A percentile compares a stretch with the other conserved stretches of the same genome.
phyloP scores from a whole-genome alignment of 192 early-diverging fungal genomes.

The Diversispora epigaea region DNA sequence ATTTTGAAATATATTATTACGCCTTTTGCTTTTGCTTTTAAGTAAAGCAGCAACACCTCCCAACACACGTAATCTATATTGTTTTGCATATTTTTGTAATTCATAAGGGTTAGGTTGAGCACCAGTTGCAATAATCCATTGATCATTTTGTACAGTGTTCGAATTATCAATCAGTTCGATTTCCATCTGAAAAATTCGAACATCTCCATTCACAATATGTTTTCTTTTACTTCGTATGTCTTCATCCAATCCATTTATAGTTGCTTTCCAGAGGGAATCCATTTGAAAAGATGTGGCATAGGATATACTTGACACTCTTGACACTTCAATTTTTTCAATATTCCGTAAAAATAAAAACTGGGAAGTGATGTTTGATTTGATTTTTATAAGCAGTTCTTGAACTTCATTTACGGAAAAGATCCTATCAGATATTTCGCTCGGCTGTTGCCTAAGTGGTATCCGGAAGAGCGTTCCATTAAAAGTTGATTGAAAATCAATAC shows the following conservation, averaged over 20 bases:
- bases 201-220: neutral
- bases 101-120: too few species aligned
- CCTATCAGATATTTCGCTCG: neutral
- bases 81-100: too few species aligned
- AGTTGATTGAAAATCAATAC: conserved; percentile 13
- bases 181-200: neutral
- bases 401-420: neutral
- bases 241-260: neutral
- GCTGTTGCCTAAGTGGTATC: conserved; percentile 14
- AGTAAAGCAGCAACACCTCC: too few species aligned
- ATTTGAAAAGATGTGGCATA: neutral
- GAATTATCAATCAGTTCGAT: too few species aligned
- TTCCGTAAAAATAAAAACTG: neutral
- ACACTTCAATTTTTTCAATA: conserved; percentile 4
- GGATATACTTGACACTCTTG: neutral
- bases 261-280: neutral
- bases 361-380: neutral
- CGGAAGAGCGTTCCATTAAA: conserved; percentile 35
- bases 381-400: neutral
- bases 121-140: too few species aligned
- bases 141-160: too few species aligned
- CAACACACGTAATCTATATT: too few species aligned
- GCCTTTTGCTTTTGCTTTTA: neutral
- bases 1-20: neutral
- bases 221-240: neutral